Base-by-base conservation (phyloP, 192 early-diverging fungal species). In the Helicostylum pulchrum region DNA sequence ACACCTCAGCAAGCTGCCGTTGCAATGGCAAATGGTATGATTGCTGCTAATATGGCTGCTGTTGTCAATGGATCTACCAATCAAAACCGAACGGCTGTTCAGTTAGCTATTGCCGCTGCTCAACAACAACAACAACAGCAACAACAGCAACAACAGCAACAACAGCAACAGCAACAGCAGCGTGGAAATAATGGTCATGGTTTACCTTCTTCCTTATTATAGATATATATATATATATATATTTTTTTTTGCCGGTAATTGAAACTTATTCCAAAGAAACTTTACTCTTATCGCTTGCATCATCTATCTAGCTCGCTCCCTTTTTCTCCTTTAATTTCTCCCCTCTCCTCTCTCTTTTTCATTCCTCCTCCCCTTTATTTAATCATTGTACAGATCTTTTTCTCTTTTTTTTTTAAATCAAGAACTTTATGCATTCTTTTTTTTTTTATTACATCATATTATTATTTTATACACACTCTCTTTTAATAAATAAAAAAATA, bases 1-100 rank as follows among this genome's bases (percentile, higher is more conserved):
- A 71, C 68, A 9, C 68, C 68, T 46, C 62, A 71, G 21, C 68
- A 71, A 46, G 61, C 61, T 52, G 63, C 62, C 23, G 55, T 64
- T n/a, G 63, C 62, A 17, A 71, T 65, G 68, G 62, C 68, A 5
- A 71, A 64, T 60, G 68, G 68, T 45, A 71, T 71, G 68, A 65
- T 71, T 9, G 68, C 63, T 26, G 63, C 61, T 26, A 68, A 68
- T 55, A 68, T 68, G 67, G 67, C 67, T 8, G 67, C 67, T 43
- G 67, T 53, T 31, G 67, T 69, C 14, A 69, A 69, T 56, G 51
- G 51, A 17, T 46, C 59, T 14, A 17, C 36, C 4, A 52, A 51
- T 49, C 67, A 62, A 21, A 69, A 63, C 23, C 56, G 61, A 49
- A 32, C 65, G 26, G 47, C 62, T 44, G 36, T 65, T 21, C 68